Percentiles rank a stretch among this genome's conserved stretches.
Conservation (phyloP, 2,329 filamentous ascomycete genomes). For the Colletotrichum spinosum region DNA sequence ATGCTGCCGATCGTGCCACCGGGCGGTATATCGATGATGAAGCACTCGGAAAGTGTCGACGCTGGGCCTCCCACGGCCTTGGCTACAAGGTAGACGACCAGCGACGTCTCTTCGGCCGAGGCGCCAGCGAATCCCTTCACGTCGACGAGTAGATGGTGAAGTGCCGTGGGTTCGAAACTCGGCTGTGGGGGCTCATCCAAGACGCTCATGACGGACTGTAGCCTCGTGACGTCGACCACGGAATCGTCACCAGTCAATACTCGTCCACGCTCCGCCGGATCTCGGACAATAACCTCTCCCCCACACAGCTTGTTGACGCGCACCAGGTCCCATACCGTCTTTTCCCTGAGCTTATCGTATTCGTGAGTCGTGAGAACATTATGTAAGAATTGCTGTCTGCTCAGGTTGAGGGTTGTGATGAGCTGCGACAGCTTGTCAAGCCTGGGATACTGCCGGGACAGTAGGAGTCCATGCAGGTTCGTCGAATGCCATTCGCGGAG, state of each 20-base stretch:
- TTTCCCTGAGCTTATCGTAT: conserved; percentile 82
- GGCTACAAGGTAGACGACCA: conserved; percentile 82
- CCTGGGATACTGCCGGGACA: conserved; percentile 83
- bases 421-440: conserved; percentile 85
- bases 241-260: conserved; percentile 94
- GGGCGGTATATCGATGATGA: conserved; percentile 80
- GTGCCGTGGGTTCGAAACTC: conserved; percentile 73
- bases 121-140: conserved; percentile 85
- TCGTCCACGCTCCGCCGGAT: conserved; percentile 83
- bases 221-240: conserved; percentile 87
- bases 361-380: conserved; percentile 92
- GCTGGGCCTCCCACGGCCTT: conserved; percentile 74
- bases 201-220: conserved; percentile 97
- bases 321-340: conserved; percentile 95
- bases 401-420: conserved; percentile 84
- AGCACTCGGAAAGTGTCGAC: conserved; percentile 83
- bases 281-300: conserved; percentile 94
- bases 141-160: conserved; percentile 87
- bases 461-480: conserved; percentile 90
- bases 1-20: conserved; percentile 77
- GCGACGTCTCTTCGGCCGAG: conserved; percentile 77
- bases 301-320: conserved; percentile 93
- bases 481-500: conserved; percentile 98
- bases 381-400: conserved; percentile 90
- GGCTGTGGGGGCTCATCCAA: conserved; percentile 83